Percentiles rank a stretch among this genome's conserved stretches.
Conservation (phyloP, 768 basidiomycete genomes). For the Psilocybe subaeruginosa region DNA sequence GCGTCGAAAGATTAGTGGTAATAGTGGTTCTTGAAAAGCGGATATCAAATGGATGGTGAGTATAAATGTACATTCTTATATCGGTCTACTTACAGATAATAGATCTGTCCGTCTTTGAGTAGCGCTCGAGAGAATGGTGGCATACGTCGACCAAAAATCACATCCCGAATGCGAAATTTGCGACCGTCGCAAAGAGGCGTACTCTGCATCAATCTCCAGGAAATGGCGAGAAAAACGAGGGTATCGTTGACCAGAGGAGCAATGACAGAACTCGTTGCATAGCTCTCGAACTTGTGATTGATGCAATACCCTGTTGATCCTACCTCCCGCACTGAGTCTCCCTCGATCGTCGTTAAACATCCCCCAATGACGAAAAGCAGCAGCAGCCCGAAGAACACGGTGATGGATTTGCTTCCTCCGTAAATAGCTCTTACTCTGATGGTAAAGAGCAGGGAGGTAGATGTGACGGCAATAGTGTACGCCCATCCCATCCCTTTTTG, state of each 20-base stretch:
- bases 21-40: background rate
- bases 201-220: background rate
- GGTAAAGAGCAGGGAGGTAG: constrained; percentile 27
- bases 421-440: constrained; percentile 26
- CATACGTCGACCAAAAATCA: background rate
- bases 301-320: constrained; percentile 18
- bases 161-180: background rate
- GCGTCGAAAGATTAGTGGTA: background rate
- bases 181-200: no score
- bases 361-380: constrained; percentile 28
- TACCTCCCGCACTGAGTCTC: constrained; percentile 13
- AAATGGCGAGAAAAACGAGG: constrained; percentile 1
- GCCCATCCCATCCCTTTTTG: background rate
- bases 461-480: constrained; percentile 15
- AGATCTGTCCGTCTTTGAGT: constrained; percentile 1
- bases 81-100: background rate
- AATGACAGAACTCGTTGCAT: background rate
- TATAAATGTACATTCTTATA: background rate
- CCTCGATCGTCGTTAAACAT: constrained; percentile 23
- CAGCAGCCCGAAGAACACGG: constrained; percentile 23
- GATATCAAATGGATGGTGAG: background rate
- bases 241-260: constrained; percentile 2
- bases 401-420: constrained; percentile 15
- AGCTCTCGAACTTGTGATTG: background rate
- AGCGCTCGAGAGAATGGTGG: background rate